These are phyloP conservation scores for Macrocybe gigantea DNA, from an alignment of 768 basidiomycete species.

Conservation along the genomic window DNA sequence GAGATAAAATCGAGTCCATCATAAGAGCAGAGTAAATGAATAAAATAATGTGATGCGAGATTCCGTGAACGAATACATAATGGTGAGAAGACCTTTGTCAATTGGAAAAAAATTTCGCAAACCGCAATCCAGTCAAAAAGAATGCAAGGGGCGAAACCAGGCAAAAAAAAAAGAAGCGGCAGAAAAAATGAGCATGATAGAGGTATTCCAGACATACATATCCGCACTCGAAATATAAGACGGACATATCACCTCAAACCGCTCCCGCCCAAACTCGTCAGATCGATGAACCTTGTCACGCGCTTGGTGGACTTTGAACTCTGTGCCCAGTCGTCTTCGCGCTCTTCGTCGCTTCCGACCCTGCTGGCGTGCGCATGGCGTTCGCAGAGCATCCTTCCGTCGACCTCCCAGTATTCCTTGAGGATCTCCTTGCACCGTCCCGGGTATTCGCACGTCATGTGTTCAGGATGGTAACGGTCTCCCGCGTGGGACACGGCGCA, in stretches of 20 bases:
- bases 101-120: background rate
- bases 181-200: background rate
- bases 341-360: constrained; percentile 16
- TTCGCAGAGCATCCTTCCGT: constrained; percentile 83
- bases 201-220: background rate
- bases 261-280: constrained; percentile 25
- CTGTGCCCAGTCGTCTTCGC: constrained; percentile 25
- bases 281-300: constrained; percentile 76
- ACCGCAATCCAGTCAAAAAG: background rate
- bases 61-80: too few species aligned
- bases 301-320: constrained; percentile 64
- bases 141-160: background rate
- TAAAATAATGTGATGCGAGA: too few species aligned
- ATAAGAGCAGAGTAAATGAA: background rate
- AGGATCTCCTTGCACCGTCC: constrained; percentile 49
- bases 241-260: constrained; percentile 2
- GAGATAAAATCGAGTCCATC: background rate
- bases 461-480: constrained; percentile 83
- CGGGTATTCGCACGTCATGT: constrained; percentile 76
- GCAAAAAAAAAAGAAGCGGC: background rate
- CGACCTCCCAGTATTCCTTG: constrained; percentile 88
- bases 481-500: constrained; percentile 84
- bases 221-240: background rate
- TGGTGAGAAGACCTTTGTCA: background rate
- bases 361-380: constrained; percentile 50